Conservation (phyloP, 108 stramenopile species). For the Cyclotella choctawhatcheeana region DNA sequence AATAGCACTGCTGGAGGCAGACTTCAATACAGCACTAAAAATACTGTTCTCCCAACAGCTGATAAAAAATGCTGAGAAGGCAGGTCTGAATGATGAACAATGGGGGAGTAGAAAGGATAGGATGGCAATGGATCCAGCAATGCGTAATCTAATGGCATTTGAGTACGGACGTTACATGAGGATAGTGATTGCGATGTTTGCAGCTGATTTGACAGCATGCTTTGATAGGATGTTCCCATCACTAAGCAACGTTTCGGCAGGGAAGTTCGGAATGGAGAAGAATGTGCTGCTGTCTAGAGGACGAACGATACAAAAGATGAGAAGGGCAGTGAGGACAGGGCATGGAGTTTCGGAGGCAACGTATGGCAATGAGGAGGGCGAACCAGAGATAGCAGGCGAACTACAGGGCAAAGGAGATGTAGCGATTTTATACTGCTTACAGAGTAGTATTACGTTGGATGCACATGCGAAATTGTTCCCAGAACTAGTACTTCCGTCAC, state of each 20-base stretch:
- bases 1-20: not conserved
- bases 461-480: constrained; percentile 1
- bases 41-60: not conserved
- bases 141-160: not conserved
- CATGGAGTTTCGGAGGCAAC: not conserved
- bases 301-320: not conserved
- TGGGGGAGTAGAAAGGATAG: not conserved
- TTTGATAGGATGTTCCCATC: constrained; percentile 11
- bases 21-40: constrained; percentile 4
- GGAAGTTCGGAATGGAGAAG: not conserved
- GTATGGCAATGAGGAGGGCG: not conserved
- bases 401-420: constrained; percentile 11
- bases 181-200: constrained; percentile 5
- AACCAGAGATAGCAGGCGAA: not conserved
- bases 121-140: not conserved
- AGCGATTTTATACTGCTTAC: not conserved
- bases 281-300: not conserved
- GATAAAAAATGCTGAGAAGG: not conserved
- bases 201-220: constrained; percentile 5
- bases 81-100: constrained; percentile 1
- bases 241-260: not conserved
- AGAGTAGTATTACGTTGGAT: not conserved
- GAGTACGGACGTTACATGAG: not conserved
- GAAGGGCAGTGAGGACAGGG: not conserved
- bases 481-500: not conserved